Evolutionary conservation across 352 stramenopile species (phyloP), one percentile per base, ranked within the genome.

Genomic region (Phytopythium boreale): DNA sequence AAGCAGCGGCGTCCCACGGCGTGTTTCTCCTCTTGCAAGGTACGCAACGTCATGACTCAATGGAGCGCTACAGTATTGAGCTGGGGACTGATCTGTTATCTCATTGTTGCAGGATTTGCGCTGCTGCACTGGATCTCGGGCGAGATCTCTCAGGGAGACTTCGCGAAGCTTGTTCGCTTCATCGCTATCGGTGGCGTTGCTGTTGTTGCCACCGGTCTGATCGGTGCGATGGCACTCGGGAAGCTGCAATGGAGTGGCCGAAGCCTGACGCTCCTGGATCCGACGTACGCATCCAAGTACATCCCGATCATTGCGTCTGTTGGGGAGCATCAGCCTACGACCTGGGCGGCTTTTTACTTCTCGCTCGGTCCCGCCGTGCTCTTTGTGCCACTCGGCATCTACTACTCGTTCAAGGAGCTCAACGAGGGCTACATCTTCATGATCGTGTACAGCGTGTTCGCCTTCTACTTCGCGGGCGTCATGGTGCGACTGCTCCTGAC

Each of bases 221-320:
- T 88, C 19, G 51, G 75, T n/a, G 73, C 88, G 0, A 74, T 95
- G 39, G 74, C 82, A 27, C 46, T 89, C 15, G 89, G 89, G 1
- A 90, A 92, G 36, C 68, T 97, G 11, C 88, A 97, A 66, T 98
- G 90, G 90, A 97, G 87, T 27, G 94, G 93, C 22, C 88, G 94
- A 36, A 97, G 87, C 41, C 73, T 98, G 44, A 98, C 93, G 43
- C 72, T 98, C 10, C 68, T 98, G 27, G 92, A 98, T 51, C 93
- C 93, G 39, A 98, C 91, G 20, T 98, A 98, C 65, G 90, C 93
- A 26, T 93, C 83, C 74, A 98, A 97, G 79, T 98, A 98, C 72
- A 98, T 98, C 51, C 95, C 95, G 22, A 98, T 98, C 66, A 97
- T 98, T 64, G 95, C 93, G 9, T 98, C 92, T 0, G 95, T 98